Percentiles rank a stretch among this genome's conserved stretches.
These are phyloP conservation scores for Danielia reshetovae DNA, from an alignment of 805 yeast species.

Conservation along the genomic window DNA sequence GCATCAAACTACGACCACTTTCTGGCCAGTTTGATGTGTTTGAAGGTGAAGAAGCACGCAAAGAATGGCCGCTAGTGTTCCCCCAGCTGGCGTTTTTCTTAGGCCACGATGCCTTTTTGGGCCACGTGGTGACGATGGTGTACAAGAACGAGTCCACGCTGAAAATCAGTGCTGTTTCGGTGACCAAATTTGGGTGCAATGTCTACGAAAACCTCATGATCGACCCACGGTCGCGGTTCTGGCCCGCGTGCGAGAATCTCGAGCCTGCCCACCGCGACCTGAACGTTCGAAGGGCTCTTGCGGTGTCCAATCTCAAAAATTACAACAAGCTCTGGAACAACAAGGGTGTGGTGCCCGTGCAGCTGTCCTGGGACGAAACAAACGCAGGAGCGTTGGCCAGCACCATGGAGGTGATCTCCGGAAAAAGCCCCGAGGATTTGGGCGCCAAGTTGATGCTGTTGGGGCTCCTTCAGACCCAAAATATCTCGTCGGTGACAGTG, in stretches of 20 bases:
- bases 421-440: conserved; percentile 50
- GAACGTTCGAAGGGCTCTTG: conserved; percentile 69
- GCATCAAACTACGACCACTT: conserved; percentile 21
- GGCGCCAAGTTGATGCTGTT: conserved; percentile 53
- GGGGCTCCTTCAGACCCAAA: conserved; percentile 54
- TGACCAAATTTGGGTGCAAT: conserved; percentile 66
- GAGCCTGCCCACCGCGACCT: conserved; percentile 44
- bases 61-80: conserved; percentile 41
- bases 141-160: conserved; percentile 45
- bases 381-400: conserved; percentile 80
- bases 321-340: conserved; percentile 52
- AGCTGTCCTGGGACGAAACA: conserved; percentile 63
- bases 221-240: conserved; percentile 53
- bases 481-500: conserved; percentile 51
- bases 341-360: conserved; percentile 36
- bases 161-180: conserved; percentile 49
- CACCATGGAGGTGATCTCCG: conserved; percentile 50
- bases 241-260: conserved; percentile 74
- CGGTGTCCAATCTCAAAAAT: conserved; percentile 66
- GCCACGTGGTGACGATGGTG: conserved; percentile 45
- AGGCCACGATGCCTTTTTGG: conserved; percentile 44
- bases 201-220: conserved; percentile 23
- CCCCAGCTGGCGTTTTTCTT: conserved; percentile 50
- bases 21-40: conserved; percentile 22
- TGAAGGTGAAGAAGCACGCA: not conserved